A percentile compares a stretch with the other conserved stretches of the same genome.
These are phyloP conservation scores for Colletotrichum melonis DNA, from an alignment of 2,329 filamentous ascomycete species.

Conservation along the genomic window DNA sequence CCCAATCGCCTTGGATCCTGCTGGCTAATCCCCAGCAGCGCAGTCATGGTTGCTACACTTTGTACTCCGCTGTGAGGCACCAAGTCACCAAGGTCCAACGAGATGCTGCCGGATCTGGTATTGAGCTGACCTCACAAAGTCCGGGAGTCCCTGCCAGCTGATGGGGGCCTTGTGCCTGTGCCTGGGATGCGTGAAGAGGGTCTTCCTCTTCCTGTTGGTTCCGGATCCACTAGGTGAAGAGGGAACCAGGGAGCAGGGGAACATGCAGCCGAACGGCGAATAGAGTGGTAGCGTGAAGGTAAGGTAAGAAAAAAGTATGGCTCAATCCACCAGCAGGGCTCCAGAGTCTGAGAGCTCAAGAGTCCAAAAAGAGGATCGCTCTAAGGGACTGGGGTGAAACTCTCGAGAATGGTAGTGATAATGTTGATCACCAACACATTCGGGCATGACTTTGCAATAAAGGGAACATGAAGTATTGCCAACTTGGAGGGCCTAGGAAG, in stretches of 20 bases:
- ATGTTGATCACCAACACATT: slow-evolving; percentile 26
- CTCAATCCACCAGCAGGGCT: slow-evolving; percentile 20
- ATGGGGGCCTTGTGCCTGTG: not conserved
- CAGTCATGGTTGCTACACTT: not conserved
- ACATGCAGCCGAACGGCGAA: slow-evolving; percentile 4
- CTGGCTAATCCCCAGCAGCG: not conserved
- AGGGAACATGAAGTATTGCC: not conserved
- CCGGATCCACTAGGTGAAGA: slow-evolving; percentile 18
- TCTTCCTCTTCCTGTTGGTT: slow-evolving; percentile 8
- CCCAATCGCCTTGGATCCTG: slow-evolving; percentile 20
- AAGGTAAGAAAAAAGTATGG: slow-evolving; percentile 10
- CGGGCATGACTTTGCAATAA: slow-evolving; percentile 12
- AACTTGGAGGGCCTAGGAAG: not conserved
- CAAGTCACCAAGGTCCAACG: slow-evolving; percentile 11
- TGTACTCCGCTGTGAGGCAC: slow-evolving; percentile 2
- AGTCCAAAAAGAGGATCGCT: not conserved
- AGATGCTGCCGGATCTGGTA: slow-evolving; percentile 23
- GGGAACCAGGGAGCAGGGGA: slow-evolving; percentile 5
- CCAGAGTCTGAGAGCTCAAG: not conserved
- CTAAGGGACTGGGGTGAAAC: not conserved
- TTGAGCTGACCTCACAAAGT: slow-evolving; percentile 23
- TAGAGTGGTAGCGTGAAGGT: not conserved
- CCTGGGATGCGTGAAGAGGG: not conserved
- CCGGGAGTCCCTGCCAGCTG: slow-evolving; percentile 14
- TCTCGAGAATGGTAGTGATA: slow-evolving; percentile 24